phyloP scores from a whole-genome alignment of 2,329 filamentous ascomycete species.

The Aspergillus thermomutatus region DNA sequence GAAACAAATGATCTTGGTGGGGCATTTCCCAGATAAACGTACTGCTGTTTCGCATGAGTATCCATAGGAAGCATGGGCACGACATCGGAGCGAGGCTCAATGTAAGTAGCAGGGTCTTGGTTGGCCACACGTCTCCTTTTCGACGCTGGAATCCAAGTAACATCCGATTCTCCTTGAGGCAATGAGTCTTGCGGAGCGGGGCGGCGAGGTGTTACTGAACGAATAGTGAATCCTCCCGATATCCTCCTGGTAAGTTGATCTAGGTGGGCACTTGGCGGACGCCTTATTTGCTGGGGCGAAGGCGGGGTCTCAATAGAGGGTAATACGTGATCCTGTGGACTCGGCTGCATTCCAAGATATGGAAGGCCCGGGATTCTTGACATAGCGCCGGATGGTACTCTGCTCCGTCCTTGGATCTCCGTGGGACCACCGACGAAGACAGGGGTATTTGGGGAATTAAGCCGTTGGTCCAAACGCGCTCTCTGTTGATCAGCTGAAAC shows the following conservation, averaged over 20 bases:
- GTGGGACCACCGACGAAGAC: conserved; percentile 32
- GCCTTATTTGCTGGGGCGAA: conserved; percentile 20
- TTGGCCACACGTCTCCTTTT: conserved; percentile 35
- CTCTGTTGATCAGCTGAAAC: conserved; percentile 14
- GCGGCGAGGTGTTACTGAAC: conserved; percentile 29
- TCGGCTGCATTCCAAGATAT: conserved; percentile 14
- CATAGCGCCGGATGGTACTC: conserved; percentile 15
- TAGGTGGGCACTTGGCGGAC: conserved; percentile 21
- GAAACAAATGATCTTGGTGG: conserved; percentile 10
- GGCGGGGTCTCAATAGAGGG: conserved; percentile 35
- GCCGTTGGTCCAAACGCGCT: conserved; percentile 14
- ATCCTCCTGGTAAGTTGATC: conserved; percentile 28
- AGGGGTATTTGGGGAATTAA: conserved; percentile 22
- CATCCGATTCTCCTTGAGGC: conserved; percentile 18
- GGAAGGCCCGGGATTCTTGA: conserved; percentile 12
- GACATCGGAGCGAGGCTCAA: conserved; percentile 10
- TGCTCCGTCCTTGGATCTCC: conserved; percentile 15
- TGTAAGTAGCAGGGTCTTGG: conserved; percentile 16
- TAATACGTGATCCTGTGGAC: conserved; percentile 28
- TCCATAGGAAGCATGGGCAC: conserved; percentile 13
- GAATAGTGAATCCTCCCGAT: conserved; percentile 22
- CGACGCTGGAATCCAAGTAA: conserved; percentile 22
- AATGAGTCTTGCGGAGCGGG: conserved; percentile 21
- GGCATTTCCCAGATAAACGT: conserved; percentile 16
- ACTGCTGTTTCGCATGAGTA: conserved; percentile 13